phyloP scores from a whole-genome alignment of 169 alveolate species.

The Eimeria necatrix region DNA sequence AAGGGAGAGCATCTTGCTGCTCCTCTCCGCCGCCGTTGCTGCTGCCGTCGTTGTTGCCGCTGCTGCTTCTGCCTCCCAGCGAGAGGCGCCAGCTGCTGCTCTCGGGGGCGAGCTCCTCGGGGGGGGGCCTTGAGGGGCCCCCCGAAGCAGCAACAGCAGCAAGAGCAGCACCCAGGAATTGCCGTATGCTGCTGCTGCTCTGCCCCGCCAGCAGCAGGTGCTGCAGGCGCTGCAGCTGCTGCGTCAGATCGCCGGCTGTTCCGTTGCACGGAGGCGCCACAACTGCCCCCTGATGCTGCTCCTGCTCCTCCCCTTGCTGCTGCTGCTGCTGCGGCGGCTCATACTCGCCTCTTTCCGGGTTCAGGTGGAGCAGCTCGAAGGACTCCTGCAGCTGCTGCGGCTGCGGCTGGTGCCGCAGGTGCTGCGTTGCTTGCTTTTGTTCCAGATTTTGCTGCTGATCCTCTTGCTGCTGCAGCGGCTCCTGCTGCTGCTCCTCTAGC shows the following conservation, averaged over 20 bases:
- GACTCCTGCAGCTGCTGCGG: background rate
- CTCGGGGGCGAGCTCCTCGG: too few species aligned
- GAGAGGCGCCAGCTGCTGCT: background rate
- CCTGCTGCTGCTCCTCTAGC: background rate
- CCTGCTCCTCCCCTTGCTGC: background rate
- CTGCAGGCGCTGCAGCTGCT: slow-evolving; percentile 10
- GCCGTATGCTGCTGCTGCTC: background rate
- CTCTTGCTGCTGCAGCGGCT: background rate
- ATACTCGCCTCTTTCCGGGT: background rate
- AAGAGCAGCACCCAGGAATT: slow-evolving; percentile 4
- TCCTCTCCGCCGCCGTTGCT: background rate
- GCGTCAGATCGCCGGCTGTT: background rate
- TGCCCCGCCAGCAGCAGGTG: slow-evolving; percentile 17
- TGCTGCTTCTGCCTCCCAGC: slow-evolving; percentile 12
- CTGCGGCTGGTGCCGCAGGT: background rate
- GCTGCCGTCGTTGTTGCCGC: background rate
- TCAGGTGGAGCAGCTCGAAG: background rate
- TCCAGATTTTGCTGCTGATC: background rate
- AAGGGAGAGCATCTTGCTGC: background rate
- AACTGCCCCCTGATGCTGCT: background rate
- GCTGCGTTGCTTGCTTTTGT: background rate
- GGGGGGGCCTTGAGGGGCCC: too few species aligned
- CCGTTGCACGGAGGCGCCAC: background rate
- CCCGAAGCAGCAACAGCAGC: slow-evolving; percentile 5
- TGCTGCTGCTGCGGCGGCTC: background rate